Base-by-base conservation (phyloP, 2,329 filamentous ascomycete genomes). In the Rhynchosporium graminicola region DNA sequence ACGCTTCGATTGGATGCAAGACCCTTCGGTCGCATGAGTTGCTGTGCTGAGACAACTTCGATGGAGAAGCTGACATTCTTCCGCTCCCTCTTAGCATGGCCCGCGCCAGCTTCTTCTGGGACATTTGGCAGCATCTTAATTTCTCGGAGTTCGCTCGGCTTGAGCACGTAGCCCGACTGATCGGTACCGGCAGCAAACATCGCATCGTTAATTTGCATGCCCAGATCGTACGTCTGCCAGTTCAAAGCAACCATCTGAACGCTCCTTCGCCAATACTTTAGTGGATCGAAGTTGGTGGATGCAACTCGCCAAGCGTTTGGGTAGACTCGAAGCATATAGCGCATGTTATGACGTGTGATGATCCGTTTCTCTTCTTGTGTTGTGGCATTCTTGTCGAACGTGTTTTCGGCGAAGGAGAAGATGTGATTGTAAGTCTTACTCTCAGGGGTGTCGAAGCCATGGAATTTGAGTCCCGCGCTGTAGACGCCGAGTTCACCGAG, bases 171-270 rank as follows among this genome's bases (percentile, higher is more conserved):
- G 50, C 95, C 95, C 2, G 90, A 91, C 61, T 87, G 86, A 77
- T 97, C 95, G 12, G 84, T 88, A 48, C 92, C 91, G 62, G 91
- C 91, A 52, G 92, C 90, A 74, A 97, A 99, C 95, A 99, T 98
- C 72, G 95, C 95, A 69, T 95, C 90, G 74, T 98, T 98, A 75
- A 98, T 83, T 74, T 98, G 94, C 85, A 97, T 95, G 51, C 93
- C 92, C 20, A 96, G 82, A 73, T 98, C 95, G 72, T 96, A 97
- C 0, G 93, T 98, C 77, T 99, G 95, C 94, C 95, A 98, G 77
- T 99, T 99, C 66, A 98, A 82, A 0, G 95, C 95, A 13, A 90
- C 92, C 94, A 99, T 98, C 77, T 99, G 95, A 20, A 97, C 95
- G 38, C 95, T 95, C 48, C 92, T 88, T 57, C 94, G 88, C 95